Evolutionary conservation across 768 basidiomycete genomes (phyloP).

Genomic region (Leucosporidium creatinivorum): DNA sequence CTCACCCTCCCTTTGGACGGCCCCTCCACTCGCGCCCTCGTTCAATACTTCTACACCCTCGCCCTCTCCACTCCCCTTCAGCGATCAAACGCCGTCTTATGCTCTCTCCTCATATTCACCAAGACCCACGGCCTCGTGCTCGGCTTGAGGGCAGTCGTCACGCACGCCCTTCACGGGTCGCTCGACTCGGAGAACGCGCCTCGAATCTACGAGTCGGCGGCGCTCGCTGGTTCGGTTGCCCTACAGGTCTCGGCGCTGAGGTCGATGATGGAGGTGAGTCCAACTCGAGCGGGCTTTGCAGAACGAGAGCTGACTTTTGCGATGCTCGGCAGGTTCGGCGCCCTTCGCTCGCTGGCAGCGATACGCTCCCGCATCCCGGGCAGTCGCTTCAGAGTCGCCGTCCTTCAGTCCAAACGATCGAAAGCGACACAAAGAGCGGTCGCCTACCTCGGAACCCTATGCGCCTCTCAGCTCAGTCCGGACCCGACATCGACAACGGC

Average conservation of each 20-base stretch:
- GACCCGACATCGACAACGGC: too few relatives aligned
- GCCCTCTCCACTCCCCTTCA: slow-evolving; percentile 82
- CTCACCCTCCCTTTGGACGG: slow-evolving; percentile 81
- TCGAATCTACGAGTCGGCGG: slow-evolving; percentile 12
- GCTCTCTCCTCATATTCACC: slow-evolving; percentile 73
- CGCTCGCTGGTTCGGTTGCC: slow-evolving; percentile 8
- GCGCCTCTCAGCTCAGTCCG: too few relatives aligned
- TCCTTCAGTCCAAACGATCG: too few relatives aligned
- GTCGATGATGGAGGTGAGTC: background rate
- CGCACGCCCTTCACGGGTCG: background rate
- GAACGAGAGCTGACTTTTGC: too few relatives aligned
- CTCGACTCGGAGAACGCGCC: background rate
- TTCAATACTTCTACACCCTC: slow-evolving; percentile 88
- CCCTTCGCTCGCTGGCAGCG: too few relatives aligned
- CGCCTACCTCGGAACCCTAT: too few relatives aligned
- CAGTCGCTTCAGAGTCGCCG: too few relatives aligned
- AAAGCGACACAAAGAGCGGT: too few relatives aligned
- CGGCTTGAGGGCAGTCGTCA: slow-evolving; percentile 51
- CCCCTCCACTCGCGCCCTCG: slow-evolving; percentile 72
- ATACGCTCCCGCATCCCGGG: too few relatives aligned
- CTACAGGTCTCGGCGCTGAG: background rate
- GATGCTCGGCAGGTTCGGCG: too few relatives aligned
- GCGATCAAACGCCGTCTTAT: slow-evolving; percentile 78
- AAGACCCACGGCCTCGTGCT: slow-evolving; percentile 67
- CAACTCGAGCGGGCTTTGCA: too few relatives aligned